phyloP scores from a whole-genome alignment of 805 yeast genomes.

The Scheffersomyces stipitis region DNA sequence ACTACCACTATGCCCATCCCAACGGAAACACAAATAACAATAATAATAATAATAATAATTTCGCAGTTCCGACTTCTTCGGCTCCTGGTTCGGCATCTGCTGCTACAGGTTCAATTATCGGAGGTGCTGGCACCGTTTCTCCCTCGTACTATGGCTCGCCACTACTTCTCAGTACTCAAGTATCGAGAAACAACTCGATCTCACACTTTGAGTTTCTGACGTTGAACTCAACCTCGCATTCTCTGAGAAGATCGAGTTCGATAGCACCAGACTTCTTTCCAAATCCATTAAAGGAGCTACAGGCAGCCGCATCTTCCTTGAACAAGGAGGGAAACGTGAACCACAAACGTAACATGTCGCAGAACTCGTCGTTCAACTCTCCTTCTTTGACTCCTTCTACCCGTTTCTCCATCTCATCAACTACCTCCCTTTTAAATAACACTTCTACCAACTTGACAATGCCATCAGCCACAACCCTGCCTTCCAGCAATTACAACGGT shows the following conservation, averaged over 20 bases:
- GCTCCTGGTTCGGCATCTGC: not conserved
- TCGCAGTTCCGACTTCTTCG: not conserved
- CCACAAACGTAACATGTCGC: conserved; percentile 30
- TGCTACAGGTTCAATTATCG: no score
- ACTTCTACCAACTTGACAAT: not conserved
- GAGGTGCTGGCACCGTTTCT: conserved; percentile 16
- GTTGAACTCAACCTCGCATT: conserved; percentile 22
- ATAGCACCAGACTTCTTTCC: conserved; percentile 46
- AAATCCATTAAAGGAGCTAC: conserved; percentile 23
- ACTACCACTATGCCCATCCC: conserved; percentile 2
- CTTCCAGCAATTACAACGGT: conserved; percentile 7
- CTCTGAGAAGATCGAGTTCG: conserved; percentile 40
- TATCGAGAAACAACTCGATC: conserved; percentile 42
- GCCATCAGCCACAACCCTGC: conserved; percentile 8
- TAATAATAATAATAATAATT: conserved; percentile 1
- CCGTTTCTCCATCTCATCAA: conserved; percentile 22
- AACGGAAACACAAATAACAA: not conserved
- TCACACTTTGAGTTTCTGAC: conserved; percentile 26
- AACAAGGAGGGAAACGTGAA: not conserved
- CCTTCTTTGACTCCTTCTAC: conserved; percentile 25
- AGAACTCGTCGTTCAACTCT: conserved; percentile 31
- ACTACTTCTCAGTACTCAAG: conserved; percentile 27
- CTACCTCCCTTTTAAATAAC: conserved; percentile 6
- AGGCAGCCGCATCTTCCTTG: not conserved
- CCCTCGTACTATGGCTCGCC: conserved; percentile 34